Conservation (phyloP, 2,329 filamentous ascomycete species). For the Epichloe bromicola region DNA sequence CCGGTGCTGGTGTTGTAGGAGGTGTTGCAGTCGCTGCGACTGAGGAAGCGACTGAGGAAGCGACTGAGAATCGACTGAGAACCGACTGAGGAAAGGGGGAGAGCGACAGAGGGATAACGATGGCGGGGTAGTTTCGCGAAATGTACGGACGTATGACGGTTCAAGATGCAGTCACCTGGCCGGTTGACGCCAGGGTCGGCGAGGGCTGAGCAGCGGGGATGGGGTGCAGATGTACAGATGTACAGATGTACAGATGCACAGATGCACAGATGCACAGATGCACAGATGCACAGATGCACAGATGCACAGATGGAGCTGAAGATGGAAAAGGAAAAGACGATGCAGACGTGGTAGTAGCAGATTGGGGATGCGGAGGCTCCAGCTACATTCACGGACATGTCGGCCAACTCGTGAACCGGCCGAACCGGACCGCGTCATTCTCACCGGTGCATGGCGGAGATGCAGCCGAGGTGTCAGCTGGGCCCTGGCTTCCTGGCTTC, state of each 20-base stretch:
- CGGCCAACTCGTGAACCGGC: neutral
- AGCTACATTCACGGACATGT: neutral
- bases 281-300: neutral
- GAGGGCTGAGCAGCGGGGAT: neutral
- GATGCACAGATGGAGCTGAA: neutral
- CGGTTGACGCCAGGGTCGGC: neutral
- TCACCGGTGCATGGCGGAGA: too few relatives aligned
- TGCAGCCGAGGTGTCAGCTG: too few relatives aligned
- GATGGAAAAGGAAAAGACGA: neutral
- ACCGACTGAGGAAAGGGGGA: neutral
- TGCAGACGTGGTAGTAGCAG: neutral
- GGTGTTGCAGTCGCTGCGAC: neutral
- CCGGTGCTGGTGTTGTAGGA: neutral
- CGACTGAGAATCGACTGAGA: neutral
- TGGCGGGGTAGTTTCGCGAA: neutral
- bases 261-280: neutral
- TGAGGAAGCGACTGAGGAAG: conserved; percentile 1
- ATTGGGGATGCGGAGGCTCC: neutral
- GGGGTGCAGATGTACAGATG: neutral
- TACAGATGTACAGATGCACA: too few relatives aligned
- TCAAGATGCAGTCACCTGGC: neutral
- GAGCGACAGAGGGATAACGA: neutral
- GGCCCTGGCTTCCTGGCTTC: too few relatives aligned
- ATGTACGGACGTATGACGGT: neutral
- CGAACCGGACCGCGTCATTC: neutral